A percentile compares a stretch with the other conserved stretches of the same genome.
Conservation (phyloP, 352 stramenopile species). For the Elongisporangium senticosum region DNA sequence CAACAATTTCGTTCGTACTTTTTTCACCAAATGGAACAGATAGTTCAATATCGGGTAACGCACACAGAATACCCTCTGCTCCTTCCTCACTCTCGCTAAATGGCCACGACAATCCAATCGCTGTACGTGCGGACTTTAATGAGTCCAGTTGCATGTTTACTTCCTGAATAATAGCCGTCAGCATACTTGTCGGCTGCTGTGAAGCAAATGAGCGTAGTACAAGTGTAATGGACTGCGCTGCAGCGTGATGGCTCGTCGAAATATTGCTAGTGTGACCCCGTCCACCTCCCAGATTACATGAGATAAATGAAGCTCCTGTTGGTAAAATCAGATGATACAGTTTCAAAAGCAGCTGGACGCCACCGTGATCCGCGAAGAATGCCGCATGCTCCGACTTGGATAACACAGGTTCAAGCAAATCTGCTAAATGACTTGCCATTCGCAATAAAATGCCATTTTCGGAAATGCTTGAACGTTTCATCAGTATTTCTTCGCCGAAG, state of each 20-base stretch:
- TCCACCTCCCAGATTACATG: background rate
- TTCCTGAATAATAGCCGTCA: conserved; percentile 60
- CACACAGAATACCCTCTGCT: conserved; percentile 55
- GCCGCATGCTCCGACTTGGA: conserved; percentile 91
- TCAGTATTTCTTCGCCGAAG: conserved; percentile 53
- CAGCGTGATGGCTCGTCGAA: conserved; percentile 73
- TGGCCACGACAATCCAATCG: conserved; percentile 32
- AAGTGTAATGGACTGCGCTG: conserved; percentile 83
- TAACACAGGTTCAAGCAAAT: conserved; percentile 93
- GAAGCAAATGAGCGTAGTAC: conserved; percentile 86
- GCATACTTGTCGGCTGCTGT: conserved; percentile 82
- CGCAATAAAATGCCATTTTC: conserved; percentile 39
- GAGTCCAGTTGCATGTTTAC: conserved; percentile 46
- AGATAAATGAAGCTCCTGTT: background rate
- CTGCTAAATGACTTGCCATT: conserved; percentile 80
- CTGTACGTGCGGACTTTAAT: conserved; percentile 28
- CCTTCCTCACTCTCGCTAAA: conserved; percentile 45
- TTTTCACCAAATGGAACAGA: conserved; percentile 13
- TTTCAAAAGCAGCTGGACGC: conserved; percentile 84
- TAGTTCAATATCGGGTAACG: conserved; percentile 55
- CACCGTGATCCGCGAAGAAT: conserved; percentile 88
- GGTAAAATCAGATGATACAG: conserved; percentile 89
- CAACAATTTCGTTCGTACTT: conserved; percentile 5
- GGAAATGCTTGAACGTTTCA: conserved; percentile 5
- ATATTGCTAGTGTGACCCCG: background rate